Evolutionary conservation across 1,284 basidiomycete genomes (phyloP).

Genomic region (Melampsora medusae): DNA sequence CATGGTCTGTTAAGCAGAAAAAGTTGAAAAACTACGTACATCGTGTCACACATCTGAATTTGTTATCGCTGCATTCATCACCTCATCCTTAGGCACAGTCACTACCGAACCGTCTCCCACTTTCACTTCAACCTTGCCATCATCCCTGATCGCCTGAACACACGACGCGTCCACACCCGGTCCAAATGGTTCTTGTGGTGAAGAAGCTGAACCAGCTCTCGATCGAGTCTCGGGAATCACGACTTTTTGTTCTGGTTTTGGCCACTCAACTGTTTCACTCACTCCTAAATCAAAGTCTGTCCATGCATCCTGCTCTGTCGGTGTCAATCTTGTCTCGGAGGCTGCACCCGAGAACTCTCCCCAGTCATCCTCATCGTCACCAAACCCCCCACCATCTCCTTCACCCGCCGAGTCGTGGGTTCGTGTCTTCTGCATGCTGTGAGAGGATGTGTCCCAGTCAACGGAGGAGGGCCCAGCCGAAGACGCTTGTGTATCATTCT

Average conservation of each 20-base stretch:
- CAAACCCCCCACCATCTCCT: not conserved
- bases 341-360: conserved; percentile 24
- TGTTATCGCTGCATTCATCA: too few relatives aligned
- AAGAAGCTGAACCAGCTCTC: too few relatives aligned
- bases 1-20: too few relatives aligned
- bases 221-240: not conserved
- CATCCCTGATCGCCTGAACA: conserved; percentile 1
- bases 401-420: not conserved
- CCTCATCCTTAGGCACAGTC: not conserved
- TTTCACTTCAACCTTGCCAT: not conserved
- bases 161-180: not conserved
- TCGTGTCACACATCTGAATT: too few relatives aligned
- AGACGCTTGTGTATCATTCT: not conserved
- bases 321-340: not conserved
- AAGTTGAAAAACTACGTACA: too few relatives aligned
- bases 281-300: conserved; percentile 10
- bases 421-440: too few relatives aligned
- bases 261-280: not conserved
- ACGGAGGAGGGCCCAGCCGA: not conserved
- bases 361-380: conserved; percentile 39
- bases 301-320: conserved; percentile 3
- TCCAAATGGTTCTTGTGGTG: too few relatives aligned
- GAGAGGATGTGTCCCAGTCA: not conserved
- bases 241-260: not conserved
- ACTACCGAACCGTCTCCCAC: not conserved